Percentiles rank a stretch among this genome's conserved stretches.
Evolutionary conservation across 768 basidiomycete genomes (phyloP).

Genomic region (Gautieria morchelliformis): DNA sequence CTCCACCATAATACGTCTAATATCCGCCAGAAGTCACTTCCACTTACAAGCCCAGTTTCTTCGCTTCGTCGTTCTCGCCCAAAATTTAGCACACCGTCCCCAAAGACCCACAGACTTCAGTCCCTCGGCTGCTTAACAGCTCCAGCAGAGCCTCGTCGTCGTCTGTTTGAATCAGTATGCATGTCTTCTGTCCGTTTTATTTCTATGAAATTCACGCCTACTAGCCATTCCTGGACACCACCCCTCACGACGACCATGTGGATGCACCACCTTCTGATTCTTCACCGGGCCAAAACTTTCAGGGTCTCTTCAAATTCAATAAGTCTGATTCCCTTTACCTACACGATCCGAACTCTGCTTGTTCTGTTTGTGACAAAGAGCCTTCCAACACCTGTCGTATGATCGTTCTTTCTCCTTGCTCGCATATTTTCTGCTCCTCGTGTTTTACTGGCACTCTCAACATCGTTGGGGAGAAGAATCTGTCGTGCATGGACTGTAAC

Average conservation of each 20-base stretch:
- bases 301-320: not conserved
- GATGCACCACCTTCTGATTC: constrained; percentile 17
- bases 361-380: constrained; percentile 53
- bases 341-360: constrained; percentile 25
- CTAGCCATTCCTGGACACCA: constrained; percentile 35
- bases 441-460: constrained; percentile 83
- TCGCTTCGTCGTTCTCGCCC: constrained; percentile 27
- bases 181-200: not conserved
- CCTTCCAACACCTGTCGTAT: constrained; percentile 44
- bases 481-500: constrained; percentile 77
- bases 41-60: constrained; percentile 18
- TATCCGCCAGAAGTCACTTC: not conserved
- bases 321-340: not conserved
- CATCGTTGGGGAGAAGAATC: constrained; percentile 83
- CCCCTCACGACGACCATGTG: constrained; percentile 32
- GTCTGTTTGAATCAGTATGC: constrained; percentile 33
- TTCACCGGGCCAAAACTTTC: not conserved
- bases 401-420: constrained; percentile 51
- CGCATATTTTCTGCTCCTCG: constrained; percentile 66
- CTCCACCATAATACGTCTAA: not conserved
- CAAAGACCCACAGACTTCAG: constrained; percentile 48
- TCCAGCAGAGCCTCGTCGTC: constrained; percentile 44
- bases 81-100: constrained; percentile 57
- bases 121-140: constrained; percentile 67
- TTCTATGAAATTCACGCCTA: constrained; percentile 9